These are phyloP conservation scores for Macadamia tetraphylla DNA, from an alignment of 164 flowering plant species.

Conservation along the genomic window DNA sequence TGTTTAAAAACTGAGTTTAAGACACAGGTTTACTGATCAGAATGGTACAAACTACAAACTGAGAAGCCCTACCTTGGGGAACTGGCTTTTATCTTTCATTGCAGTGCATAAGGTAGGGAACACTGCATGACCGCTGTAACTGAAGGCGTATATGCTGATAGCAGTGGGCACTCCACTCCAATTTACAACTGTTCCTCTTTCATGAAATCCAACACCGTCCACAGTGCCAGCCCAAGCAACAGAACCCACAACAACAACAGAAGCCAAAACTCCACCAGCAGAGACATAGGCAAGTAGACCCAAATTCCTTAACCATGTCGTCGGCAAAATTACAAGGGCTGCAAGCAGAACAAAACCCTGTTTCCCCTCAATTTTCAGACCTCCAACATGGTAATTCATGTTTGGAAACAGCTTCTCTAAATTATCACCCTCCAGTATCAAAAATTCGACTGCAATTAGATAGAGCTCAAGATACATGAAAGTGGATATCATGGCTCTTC, in stretches of 20 bases:
- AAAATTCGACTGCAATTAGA: not conserved
- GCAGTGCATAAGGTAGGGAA: not conserved
- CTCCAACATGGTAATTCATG: not conserved
- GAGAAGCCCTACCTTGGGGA: not conserved
- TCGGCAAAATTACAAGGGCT: not conserved
- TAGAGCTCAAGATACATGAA: not conserved
- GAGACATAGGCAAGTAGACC: not conserved
- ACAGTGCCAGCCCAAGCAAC: not conserved
- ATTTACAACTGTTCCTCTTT: not conserved
- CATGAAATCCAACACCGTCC: not conserved
- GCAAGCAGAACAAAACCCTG: not conserved
- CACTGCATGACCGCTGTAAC: not conserved
- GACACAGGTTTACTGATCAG: no score
- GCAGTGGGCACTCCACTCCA: not conserved
- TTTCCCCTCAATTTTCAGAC: not conserved
- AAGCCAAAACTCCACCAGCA: not conserved
- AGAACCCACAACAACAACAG: not conserved
- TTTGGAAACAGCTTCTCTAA: not conserved
- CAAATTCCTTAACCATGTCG: not conserved
- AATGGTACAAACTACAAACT: no score
- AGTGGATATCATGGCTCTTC: not conserved
- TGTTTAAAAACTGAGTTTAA: no score
- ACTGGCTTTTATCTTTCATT: not conserved
- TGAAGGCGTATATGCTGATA: not conserved
- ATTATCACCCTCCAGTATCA: not conserved